Evolutionary conservation across 2,329 filamentous ascomycete species (phyloP).

Genomic region (Alternaria panax): DNA sequence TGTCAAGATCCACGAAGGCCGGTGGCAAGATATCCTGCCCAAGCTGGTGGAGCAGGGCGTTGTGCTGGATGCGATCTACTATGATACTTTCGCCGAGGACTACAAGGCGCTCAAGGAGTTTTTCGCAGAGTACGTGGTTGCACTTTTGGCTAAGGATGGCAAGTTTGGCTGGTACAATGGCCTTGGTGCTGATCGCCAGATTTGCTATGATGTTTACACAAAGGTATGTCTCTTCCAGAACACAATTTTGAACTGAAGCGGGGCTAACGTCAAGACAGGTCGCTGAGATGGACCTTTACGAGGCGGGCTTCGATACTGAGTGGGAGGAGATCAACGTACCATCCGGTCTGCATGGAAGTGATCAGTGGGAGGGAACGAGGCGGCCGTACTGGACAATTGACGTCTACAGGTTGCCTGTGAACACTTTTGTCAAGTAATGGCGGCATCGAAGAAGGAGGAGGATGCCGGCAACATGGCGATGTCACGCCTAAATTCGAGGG

Average conservation of each 20-base stretch:
- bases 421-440: slow-evolving; percentile 43
- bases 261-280: slow-evolving; percentile 29
- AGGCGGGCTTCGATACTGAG: slow-evolving; percentile 46
- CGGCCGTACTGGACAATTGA: slow-evolving; percentile 50
- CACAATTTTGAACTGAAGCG: background rate
- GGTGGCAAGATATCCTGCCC: slow-evolving; percentile 83
- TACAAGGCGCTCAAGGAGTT: slow-evolving; percentile 49
- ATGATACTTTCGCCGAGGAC: slow-evolving; percentile 50
- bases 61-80: slow-evolving; percentile 73
- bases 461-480: background rate
- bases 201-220: slow-evolving; percentile 52
- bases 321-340: slow-evolving; percentile 49
- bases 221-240: slow-evolving; percentile 33
- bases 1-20: slow-evolving; percentile 70
- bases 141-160: slow-evolving; percentile 42
- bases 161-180: slow-evolving; percentile 51
- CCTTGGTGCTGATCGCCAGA: slow-evolving; percentile 48
- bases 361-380: slow-evolving; percentile 47
- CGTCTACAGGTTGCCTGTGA: slow-evolving; percentile 45
- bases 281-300: slow-evolving; percentile 47
- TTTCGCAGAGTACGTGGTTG: slow-evolving; percentile 48
- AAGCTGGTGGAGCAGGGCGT: slow-evolving; percentile 71
- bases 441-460: background rate
- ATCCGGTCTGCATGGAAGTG: slow-evolving; percentile 41
- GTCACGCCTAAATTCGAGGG: background rate